Percentiles rank a stretch among this genome's conserved stretches.
Evolutionary conservation across 768 basidiomycete genomes (phyloP).

Genomic region (Podaxis sp.): DNA sequence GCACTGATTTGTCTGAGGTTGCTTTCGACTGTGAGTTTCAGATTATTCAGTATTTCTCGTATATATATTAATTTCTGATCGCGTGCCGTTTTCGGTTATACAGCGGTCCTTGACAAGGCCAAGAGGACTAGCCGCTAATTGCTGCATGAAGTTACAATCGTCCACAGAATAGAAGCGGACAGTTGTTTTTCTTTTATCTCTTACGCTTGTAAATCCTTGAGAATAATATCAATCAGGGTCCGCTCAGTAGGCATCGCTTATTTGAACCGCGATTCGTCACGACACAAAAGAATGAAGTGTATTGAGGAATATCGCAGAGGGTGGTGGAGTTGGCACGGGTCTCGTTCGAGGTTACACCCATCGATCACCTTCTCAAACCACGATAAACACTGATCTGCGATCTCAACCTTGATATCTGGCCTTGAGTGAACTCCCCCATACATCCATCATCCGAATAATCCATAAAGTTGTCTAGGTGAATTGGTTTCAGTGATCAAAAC

Average conservation of each 20-base stretch:
- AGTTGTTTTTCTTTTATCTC: too few relatives aligned
- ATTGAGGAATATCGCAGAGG: not conserved
- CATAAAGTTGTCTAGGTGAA: constrained; percentile 28
- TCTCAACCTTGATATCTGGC: constrained; percentile 20
- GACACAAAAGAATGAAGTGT: not conserved
- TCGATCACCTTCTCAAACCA: constrained; percentile 8
- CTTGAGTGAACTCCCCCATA: constrained; percentile 32
- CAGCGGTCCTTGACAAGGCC: constrained; percentile 28
- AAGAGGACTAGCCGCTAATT: constrained; percentile 4
- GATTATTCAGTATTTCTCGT: not conserved
- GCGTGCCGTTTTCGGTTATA: constrained; percentile 4
- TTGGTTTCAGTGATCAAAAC: not conserved
- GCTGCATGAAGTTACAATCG: not conserved
- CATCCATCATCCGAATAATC: constrained; percentile 34
- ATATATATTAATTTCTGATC: not conserved
- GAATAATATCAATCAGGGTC: not conserved
- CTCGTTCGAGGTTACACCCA: not conserved
- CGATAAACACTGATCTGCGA: constrained; percentile 10
- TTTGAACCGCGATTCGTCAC: too few relatives aligned
- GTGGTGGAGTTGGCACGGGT: not conserved
- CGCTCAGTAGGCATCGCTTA: not conserved
- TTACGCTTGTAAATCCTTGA: not conserved
- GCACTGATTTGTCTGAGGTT: constrained; percentile 75
- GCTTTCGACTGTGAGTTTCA: constrained; percentile 60
- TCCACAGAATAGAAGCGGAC: not conserved